phyloP scores from a whole-genome alignment of 495 filamentous ascomycete species.

The Hypoxylon subgilvum region DNA sequence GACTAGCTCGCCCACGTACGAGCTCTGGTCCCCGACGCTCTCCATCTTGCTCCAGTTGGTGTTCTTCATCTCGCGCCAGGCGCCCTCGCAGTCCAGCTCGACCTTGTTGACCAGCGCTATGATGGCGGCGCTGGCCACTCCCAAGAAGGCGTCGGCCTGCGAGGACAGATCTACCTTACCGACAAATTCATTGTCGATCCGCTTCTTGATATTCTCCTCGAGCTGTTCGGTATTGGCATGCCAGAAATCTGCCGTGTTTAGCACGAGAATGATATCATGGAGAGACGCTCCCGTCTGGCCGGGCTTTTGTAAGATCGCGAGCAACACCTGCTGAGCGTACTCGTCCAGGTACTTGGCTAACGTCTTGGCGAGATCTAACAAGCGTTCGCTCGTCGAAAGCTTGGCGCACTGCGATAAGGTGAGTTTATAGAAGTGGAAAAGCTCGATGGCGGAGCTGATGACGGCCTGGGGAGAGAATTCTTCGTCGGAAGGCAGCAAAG shows the following conservation, averaged over 20 bases:
- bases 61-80: slow-evolving; percentile 97
- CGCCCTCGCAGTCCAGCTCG: slow-evolving; percentile 79
- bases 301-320: slow-evolving; percentile 73
- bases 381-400: slow-evolving; percentile 83
- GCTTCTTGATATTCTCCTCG: slow-evolving; percentile 90
- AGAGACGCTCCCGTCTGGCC: slow-evolving; percentile 64
- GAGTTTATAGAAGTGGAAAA: slow-evolving; percentile 94
- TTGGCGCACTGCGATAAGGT: slow-evolving; percentile 94
- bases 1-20: slow-evolving; percentile 83
- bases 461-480: slow-evolving; percentile 92
- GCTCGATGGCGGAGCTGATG: slow-evolving; percentile 89
- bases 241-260: slow-evolving; percentile 98
- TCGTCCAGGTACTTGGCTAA: slow-evolving; percentile 94
- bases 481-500: slow-evolving; percentile 80
- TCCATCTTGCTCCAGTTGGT: slow-evolving; percentile 96
- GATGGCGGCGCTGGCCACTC: slow-evolving; percentile 87
- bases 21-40: slow-evolving; percentile 91
- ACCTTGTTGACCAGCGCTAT: slow-evolving; percentile 82
- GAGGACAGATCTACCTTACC: slow-evolving; percentile 83
- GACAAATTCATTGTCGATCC: slow-evolving; percentile 79
- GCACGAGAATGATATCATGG: slow-evolving; percentile 80
- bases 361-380: slow-evolving; percentile 83
- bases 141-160: slow-evolving; percentile 94
- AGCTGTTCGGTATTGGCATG: slow-evolving; percentile 89
- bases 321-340: slow-evolving; percentile 91